Percentiles rank a stretch among this genome's conserved stretches.
Evolutionary conservation across 352 stramenopile species (phyloP).

Genomic region (Pythium insidiosum): DNA sequence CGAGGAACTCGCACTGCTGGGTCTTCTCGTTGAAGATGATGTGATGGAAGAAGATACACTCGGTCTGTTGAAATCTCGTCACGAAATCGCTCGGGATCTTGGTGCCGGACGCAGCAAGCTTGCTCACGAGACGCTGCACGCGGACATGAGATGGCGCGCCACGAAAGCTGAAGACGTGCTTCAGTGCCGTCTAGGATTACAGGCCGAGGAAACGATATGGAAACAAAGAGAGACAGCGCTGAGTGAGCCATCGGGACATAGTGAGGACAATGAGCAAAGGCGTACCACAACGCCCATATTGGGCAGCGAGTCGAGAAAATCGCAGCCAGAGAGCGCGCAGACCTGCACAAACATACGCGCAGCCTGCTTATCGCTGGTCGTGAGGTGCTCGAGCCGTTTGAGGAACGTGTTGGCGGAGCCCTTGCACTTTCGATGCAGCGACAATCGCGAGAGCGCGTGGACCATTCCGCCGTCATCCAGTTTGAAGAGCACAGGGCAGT

Average conservation of each 20-base stretch:
- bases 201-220: no score
- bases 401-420: constrained; percentile 39
- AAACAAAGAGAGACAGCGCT: no score
- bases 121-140: constrained; percentile 53
- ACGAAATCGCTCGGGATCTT: constrained; percentile 46
- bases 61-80: constrained; percentile 43
- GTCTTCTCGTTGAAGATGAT: constrained; percentile 53
- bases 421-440: constrained; percentile 38
- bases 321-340: constrained; percentile 60
- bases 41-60: constrained; percentile 78
- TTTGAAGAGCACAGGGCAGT: constrained; percentile 57
- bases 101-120: constrained; percentile 35
- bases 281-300: constrained; percentile 69
- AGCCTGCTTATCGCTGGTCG: constrained; percentile 42
- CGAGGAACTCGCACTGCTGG: constrained; percentile 40
- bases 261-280: background rate
- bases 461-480: constrained; percentile 52
- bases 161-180: constrained; percentile 69
- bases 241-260: no score
- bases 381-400: constrained; percentile 54
- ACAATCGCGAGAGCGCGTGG: constrained; percentile 48
- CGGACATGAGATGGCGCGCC: constrained; percentile 43
- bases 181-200: constrained; percentile 42
- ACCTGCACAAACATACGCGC: constrained; percentile 79
- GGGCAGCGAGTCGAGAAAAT: constrained; percentile 72